A percentile compares a stretch with the other conserved stretches of the same genome.
Conservation (phyloP, 176 grass and related monocot genomes). For the Musa acuminata region DNA sequence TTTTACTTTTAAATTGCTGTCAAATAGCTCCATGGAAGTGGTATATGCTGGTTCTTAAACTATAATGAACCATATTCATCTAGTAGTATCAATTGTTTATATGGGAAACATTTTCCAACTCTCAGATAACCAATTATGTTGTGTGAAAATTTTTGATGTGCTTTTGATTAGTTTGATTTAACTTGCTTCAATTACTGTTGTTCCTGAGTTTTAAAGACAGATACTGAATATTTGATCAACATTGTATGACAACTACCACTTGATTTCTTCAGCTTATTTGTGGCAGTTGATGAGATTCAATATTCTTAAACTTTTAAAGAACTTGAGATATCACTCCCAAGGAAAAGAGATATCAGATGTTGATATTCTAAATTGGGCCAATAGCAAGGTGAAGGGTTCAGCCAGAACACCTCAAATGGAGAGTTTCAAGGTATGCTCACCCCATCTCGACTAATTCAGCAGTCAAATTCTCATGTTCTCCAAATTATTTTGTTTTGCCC, state of each 20-base stretch:
- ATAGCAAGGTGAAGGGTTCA: conserved; percentile 64
- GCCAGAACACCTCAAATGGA: conserved; percentile 68
- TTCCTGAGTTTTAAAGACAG: not conserved
- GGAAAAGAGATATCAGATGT: conserved; percentile 84
- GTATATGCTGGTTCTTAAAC: too few species aligned
- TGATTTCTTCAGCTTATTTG: conserved; percentile 66
- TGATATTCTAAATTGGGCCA: conserved; percentile 91
- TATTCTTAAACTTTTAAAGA: conserved; percentile 89
- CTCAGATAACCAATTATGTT: not conserved
- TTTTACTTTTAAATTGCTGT: too few species aligned
- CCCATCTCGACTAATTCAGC: not conserved
- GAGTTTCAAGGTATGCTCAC: conserved; percentile 62
- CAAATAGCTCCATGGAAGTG: too few species aligned
- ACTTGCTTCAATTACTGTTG: not conserved
- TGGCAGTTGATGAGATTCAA: conserved; percentile 99
- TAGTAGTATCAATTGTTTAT: not conserved
- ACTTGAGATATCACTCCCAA: conserved; percentile 74
- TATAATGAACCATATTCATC: not conserved
- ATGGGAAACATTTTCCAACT: not conserved
- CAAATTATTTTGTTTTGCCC: conserved; percentile 27
- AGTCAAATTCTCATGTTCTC: not conserved
- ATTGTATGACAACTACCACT: conserved; percentile 18
- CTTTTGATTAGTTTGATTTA: not conserved
- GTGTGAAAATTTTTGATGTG: not conserved
- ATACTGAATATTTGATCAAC: not conserved